Evolutionary conservation across 306 rosid species (phyloP), one percentile per base, ranked within the genome.

Genomic region (Pueraria montana): DNA sequence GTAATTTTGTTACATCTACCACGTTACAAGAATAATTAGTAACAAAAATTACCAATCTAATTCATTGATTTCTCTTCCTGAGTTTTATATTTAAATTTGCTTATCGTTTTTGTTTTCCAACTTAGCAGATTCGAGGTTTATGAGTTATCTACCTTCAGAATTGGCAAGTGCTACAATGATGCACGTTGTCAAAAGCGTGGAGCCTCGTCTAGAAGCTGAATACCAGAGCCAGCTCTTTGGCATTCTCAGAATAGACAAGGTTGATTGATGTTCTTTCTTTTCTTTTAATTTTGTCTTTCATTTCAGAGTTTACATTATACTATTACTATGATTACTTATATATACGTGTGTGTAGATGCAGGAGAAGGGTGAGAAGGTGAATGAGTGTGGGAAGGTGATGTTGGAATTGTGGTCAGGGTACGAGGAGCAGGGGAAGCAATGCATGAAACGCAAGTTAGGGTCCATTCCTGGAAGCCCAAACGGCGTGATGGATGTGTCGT

Each of bases 111-210:
- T 11, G 8, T 80, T 26, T 52, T 24, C 21, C 14, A 42, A 38
- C 65, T 62, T 74, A 77, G 64, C 94, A 96, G 99, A 96, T 89
- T 88, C 83, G 21, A 89, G 94, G 67, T 90, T 90, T 70, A 63
- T 86, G 89, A 55, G 87, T 74, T 94, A 89, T 73, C 93, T 86
- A 64, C 97, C 99, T 43, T 94, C 99, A 43, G 90, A 82, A 16
- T 26, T 91, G 83, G 98, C 98, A 43, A 81, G 86, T 48, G 99
- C 99, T 24, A 90, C 94, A 32, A 87, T 94, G 92, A 82, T 94
- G 78, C 97, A 85, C 34, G 94, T 94, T 32, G 80, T 92, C 68
- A 89, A 85, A 48, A 81, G 85, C 32, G 82, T 91, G 62, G 95
- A 94, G 23, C 93, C 98, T 76, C 49, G 72, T 77, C 85, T 93